Conservation (phyloP, 2,329 filamentous ascomycete genomes). For the Dactylellina leptospora region DNA sequence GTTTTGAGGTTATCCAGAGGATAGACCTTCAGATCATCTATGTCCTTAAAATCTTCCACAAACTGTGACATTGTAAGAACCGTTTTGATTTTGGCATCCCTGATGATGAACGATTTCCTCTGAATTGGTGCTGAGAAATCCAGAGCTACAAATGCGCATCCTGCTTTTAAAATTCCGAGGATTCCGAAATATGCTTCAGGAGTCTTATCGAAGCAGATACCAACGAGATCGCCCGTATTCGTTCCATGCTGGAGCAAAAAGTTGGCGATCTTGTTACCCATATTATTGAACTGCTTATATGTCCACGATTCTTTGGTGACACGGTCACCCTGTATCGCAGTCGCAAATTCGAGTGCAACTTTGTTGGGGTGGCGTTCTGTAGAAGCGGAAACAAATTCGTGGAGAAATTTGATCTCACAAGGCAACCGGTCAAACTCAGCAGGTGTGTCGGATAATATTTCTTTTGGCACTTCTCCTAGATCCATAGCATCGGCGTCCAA, state of each 20-base stretch:
- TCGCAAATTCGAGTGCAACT: conserved; percentile 78
- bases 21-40: conserved; percentile 61
- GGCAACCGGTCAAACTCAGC: conserved; percentile 68
- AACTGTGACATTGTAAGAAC: conserved; percentile 69
- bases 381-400: conserved; percentile 78
- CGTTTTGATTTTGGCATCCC: conserved; percentile 74
- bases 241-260: conserved; percentile 64
- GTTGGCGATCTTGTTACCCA: conserved; percentile 77
- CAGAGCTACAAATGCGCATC: conserved; percentile 81
- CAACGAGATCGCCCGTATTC: conserved; percentile 71
- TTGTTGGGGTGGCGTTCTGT: conserved; percentile 68
- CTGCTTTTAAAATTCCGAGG: conserved; percentile 81
- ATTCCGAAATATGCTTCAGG: conserved; percentile 85
- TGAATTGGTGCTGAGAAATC: conserved; percentile 76
- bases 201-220: conserved; percentile 83
- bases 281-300: conserved; percentile 74
- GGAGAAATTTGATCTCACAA: conserved; percentile 70
- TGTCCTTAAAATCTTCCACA: conserved; percentile 60
- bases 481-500: conserved; percentile 62
- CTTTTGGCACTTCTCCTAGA: conserved; percentile 58
- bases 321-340: conserved; percentile 64
- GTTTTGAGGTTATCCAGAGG: conserved; percentile 62
- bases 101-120: conserved; percentile 78
- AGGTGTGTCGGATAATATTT: conserved; percentile 72
- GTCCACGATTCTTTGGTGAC: conserved; percentile 71